A percentile compares a stretch with the other conserved stretches of the same genome.
These are phyloP conservation scores for Jaenimonas drosophilae DNA, from an alignment of 208 protist species.

Conservation along the genomic window DNA sequence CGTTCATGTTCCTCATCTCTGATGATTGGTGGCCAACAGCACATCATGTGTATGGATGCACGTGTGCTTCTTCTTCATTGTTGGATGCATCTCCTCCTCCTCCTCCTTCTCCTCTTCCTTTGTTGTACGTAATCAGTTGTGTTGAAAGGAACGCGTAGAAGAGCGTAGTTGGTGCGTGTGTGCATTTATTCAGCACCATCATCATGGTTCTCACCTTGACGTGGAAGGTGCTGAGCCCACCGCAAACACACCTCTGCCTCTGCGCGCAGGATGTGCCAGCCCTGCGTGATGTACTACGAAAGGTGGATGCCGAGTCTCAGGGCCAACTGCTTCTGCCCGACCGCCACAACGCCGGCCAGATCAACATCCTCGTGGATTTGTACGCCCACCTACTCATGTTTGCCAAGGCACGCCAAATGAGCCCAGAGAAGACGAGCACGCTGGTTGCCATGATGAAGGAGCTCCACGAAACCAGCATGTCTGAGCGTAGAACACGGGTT, in stretches of 20 bases:
- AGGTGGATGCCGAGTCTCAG: conserved; percentile 12
- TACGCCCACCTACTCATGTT: conserved; percentile 80
- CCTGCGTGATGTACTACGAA: conserved; percentile 31
- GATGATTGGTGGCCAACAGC: no score
- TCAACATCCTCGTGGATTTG: conserved; percentile 65
- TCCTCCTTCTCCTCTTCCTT: no score
- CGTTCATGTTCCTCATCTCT: no score
- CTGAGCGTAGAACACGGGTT: conserved; percentile 26
- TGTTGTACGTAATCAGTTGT: no score
- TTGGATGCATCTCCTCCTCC: no score
- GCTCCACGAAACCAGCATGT: conserved; percentile 66
- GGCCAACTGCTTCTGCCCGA: conserved; percentile 19
- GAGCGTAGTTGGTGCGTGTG: no score
- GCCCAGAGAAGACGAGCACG: conserved; percentile 73
- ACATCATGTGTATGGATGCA: no score
- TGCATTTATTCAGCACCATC: no score
- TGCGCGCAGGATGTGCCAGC: conserved; percentile 24
- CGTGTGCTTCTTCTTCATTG: no score
- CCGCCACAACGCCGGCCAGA: conserved; percentile 17
- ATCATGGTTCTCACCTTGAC: conserved; percentile 36
- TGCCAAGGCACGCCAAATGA: conserved; percentile 40
- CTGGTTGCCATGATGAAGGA: conserved; percentile 59
- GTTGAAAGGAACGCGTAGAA: no score
- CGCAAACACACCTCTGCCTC: conserved; percentile 46
- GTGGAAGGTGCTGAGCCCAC: conserved; percentile 43